Evolutionary conservation across 257 asterid genomes (phyloP), one percentile per base, ranked within the genome.

Genomic region (Solanum acaule): DNA sequence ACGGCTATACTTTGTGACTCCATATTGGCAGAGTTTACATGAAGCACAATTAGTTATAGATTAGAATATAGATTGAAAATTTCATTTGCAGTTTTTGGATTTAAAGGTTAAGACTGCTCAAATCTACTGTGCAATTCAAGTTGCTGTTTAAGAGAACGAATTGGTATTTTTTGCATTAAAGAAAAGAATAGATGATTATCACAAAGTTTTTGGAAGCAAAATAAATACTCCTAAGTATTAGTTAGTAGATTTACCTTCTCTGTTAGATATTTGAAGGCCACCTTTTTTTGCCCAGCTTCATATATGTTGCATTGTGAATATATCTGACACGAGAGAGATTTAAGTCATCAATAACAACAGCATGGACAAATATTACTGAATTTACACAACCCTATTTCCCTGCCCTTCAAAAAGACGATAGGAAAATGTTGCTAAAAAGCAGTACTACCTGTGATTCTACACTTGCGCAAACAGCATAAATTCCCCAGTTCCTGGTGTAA

Each of bases 381-480:
- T n/a, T 29, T 61, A 59, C 27, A 40, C 35, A 10, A 29, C 20
- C 12, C 31, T 31, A 40, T 29, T 25, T 44, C 2, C 8, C 70
- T 2, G 1, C 10, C 44, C 44, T 29, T 82, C 44, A 82, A 82
- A 49, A 82, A 49, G 42, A 31, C 0, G 40, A 27, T 40, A 13
- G 29, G 40, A 27, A 40, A 25, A 10, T 23, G 49, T 38, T 37
- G 75, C 85, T 85, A 46, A 44, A 56, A 37, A 56, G 18, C 34
- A 87, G 56, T 37, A 71, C 73, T 56, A 96, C 99, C 98, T 95
- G 96, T 71, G 98, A 93, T 86, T 97, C 99, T 11, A 97, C 99
- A 73, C 99, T 97, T 1, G 99, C 98, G 79, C 99, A 97, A 83
- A 95, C 97, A 86, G 96, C 98, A 93, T 95, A 97, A 46, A 97